Percentiles rank a stretch among this genome's conserved stretches.
Conservation (phyloP, 305 asterid species). For the Stenogyne calaminthoides region DNA sequence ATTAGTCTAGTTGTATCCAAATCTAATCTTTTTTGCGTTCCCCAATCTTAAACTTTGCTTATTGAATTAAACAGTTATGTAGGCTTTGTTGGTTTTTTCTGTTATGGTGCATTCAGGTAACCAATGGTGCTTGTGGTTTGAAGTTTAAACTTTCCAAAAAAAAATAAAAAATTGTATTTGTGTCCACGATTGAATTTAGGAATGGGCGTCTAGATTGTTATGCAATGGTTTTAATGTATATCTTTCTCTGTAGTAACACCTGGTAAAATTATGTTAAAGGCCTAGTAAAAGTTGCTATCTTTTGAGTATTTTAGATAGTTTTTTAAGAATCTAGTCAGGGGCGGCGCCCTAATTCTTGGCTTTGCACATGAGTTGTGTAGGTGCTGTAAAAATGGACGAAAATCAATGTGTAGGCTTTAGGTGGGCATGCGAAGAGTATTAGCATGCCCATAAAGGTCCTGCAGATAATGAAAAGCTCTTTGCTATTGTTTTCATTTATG, state of each 20-base stretch:
- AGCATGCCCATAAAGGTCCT: constrained; percentile 54
- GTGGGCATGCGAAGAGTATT: constrained; percentile 51
- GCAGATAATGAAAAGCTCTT: constrained; percentile 16
- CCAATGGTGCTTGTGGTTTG: neutral
- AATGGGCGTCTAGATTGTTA: neutral
- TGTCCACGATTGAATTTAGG: neutral
- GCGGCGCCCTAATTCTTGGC: constrained; percentile 69
- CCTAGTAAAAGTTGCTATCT: neutral
- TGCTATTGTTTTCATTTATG: neutral
- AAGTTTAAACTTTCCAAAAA: neutral
- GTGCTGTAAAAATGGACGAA: constrained; percentile 71
- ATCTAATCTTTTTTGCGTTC: neutral
- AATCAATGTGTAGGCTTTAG: constrained; percentile 50
- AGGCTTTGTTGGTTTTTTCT: neutral
- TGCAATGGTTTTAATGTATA: neutral
- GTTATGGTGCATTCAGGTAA: neutral
- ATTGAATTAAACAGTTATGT: neutral
- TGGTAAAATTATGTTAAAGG: neutral
- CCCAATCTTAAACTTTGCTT: neutral
- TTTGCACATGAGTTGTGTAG: constrained; percentile 49
- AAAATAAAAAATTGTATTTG: neutral
- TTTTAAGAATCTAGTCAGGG: neutral
- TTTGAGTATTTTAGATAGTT: neutral
- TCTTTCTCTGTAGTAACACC: neutral
- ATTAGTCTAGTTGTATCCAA: constrained; percentile 17